A percentile compares a stretch with the other conserved stretches of the same genome.
phyloP scores from a whole-genome alignment of 176 grass and related monocot species.

The Oryza punctata region DNA sequence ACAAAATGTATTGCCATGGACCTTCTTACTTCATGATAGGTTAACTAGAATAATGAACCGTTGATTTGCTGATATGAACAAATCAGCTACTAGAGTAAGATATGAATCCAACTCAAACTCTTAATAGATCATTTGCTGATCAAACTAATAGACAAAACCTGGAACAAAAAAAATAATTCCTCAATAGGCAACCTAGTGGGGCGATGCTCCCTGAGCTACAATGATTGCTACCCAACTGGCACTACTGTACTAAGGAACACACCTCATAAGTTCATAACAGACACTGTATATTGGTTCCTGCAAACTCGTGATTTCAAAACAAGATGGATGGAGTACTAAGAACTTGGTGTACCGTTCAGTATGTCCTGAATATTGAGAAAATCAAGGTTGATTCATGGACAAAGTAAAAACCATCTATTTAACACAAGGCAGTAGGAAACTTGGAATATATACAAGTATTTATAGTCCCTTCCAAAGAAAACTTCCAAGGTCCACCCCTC shows the following conservation, averaged over 20 bases:
- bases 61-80: too few relatives aligned
- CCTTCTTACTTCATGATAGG: too few relatives aligned
- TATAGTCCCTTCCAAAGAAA: neutral
- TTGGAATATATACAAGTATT: neutral
- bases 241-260: neutral
- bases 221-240: neutral
- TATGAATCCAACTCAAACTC: too few relatives aligned
- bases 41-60: too few relatives aligned
- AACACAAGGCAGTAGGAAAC: neutral
- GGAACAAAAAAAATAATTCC: too few relatives aligned
- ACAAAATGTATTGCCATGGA: too few relatives aligned
- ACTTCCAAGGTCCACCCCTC: neutral
- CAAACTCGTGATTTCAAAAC: neutral
- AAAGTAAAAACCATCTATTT: slow-evolving; percentile 11
- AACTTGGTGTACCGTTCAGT: slow-evolving; percentile 1
- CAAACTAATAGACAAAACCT: too few relatives aligned
- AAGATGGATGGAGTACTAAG: neutral
- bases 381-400: neutral
- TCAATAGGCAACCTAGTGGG: too few relatives aligned
- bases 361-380: neutral
- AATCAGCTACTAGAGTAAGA: too few relatives aligned
- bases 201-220: too few relatives aligned
- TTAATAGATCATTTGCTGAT: too few relatives aligned
- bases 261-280: neutral
- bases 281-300: neutral